These are phyloP conservation scores for Vigna nakashimae DNA, from an alignment of 306 rosid genomes.

Conservation along the genomic window DNA sequence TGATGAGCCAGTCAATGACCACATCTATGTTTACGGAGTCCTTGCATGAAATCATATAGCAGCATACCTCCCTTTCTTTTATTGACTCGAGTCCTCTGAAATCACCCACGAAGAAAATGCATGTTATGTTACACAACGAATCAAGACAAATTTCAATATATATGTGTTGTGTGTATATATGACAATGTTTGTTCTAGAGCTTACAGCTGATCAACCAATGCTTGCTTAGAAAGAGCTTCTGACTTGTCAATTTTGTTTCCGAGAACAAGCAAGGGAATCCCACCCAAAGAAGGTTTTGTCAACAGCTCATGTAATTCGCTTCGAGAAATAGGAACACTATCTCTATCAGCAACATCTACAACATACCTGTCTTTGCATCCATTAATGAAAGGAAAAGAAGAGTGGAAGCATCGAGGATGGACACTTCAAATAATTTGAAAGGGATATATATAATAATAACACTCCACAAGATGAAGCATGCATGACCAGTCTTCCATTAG, in stretches of 20 bases:
- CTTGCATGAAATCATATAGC: slow-evolving; percentile 98
- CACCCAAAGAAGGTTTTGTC: slow-evolving; percentile 73
- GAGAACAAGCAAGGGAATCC: slow-evolving; percentile 85
- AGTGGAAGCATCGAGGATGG: slow-evolving; percentile 19
- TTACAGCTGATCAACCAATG: slow-evolving; percentile 90
- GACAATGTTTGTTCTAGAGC: slow-evolving; percentile 41
- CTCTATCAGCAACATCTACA: slow-evolving; percentile 95
- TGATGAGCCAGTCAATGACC: slow-evolving; percentile 97
- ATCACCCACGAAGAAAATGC: slow-evolving; percentile 39
- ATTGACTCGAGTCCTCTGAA: slow-evolving; percentile 86
- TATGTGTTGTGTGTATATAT: too few relatives aligned
- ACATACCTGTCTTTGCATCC: slow-evolving; percentile 68
- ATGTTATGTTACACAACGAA: slow-evolving; percentile 24
- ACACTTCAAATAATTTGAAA: background rate
- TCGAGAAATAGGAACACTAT: slow-evolving; percentile 84
- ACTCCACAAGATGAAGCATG: slow-evolving; percentile 14
- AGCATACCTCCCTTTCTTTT: slow-evolving; percentile 84
- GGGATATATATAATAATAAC: background rate
- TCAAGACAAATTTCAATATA: slow-evolving; percentile 25
- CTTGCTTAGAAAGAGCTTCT: slow-evolving; percentile 92
- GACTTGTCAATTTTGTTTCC: slow-evolving; percentile 96
- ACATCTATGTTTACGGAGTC: slow-evolving; percentile 90
- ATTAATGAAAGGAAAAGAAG: slow-evolving; percentile 35
- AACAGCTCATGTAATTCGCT: slow-evolving; percentile 89
- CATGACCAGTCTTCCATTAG: slow-evolving; percentile 9